Percentiles rank a stretch among this genome's conserved stretches.
phyloP scores from a whole-genome alignment of 2,329 filamentous ascomycete genomes.

The Aspergillus fumigatus region DNA sequence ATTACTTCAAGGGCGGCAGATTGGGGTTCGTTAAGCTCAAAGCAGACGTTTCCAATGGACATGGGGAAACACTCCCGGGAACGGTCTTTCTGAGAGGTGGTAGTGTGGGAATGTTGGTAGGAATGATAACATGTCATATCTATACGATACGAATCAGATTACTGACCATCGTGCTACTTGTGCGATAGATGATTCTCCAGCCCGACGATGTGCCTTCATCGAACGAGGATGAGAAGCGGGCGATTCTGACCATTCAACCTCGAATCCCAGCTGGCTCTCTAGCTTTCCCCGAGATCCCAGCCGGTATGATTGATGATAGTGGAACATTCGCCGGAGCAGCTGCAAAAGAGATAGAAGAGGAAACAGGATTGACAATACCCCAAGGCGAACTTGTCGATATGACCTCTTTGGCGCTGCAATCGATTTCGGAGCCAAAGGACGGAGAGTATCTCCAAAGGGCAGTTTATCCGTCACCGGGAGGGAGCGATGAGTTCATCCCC shows the following conservation, averaged over 20 bases:
- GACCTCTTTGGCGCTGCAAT: slow-evolving; percentile 46
- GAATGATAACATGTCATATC: slow-evolving; percentile 9
- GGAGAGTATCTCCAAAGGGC: slow-evolving; percentile 43
- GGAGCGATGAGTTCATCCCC: slow-evolving; percentile 56
- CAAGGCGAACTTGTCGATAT: slow-evolving; percentile 51
- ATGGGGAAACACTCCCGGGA: slow-evolving; percentile 50
- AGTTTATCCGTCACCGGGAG: slow-evolving; percentile 53
- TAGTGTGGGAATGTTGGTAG: slow-evolving; percentile 54
- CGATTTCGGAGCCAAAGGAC: slow-evolving; percentile 11
- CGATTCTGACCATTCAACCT: slow-evolving; percentile 54
- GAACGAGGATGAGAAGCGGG: slow-evolving; percentile 43
- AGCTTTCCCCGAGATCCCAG: slow-evolving; percentile 53
- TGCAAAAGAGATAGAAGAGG: slow-evolving; percentile 54
- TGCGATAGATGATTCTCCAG: slow-evolving; percentile 49
- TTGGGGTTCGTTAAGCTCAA: slow-evolving; percentile 56
- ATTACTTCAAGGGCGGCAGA: slow-evolving; percentile 47
- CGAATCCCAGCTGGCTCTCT: slow-evolving; percentile 54
- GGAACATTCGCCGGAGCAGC: slow-evolving; percentile 52
- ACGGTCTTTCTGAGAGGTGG: slow-evolving; percentile 56
- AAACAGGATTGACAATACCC: slow-evolving; percentile 50
- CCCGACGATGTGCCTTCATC: slow-evolving; percentile 44
- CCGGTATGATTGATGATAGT: slow-evolving; percentile 56
- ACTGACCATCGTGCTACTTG: background rate
- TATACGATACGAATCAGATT: background rate
- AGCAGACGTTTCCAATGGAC: slow-evolving; percentile 49